A percentile compares a stretch with the other conserved stretches of the same genome.
Conservation (phyloP, 192 early-diverging fungal genomes). For the Martensiomyces pterosporus region DNA sequence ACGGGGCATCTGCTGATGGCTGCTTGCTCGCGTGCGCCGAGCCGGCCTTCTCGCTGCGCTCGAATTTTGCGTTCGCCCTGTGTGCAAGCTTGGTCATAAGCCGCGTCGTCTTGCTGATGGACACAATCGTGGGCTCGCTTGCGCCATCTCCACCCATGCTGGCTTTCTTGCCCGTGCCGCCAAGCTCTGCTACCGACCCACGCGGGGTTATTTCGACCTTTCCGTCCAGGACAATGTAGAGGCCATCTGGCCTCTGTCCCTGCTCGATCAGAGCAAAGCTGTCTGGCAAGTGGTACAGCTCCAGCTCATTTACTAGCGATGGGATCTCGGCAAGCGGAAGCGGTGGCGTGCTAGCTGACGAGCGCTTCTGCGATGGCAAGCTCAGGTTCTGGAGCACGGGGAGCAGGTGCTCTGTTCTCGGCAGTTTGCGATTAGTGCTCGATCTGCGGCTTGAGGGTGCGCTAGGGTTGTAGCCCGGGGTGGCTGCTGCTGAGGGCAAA, state of each 20-base stretch:
- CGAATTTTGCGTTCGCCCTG: conserved; percentile 11
- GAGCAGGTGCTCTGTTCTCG: conserved; percentile 33
- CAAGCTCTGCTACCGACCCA: conserved; percentile 41
- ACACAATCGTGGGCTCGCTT: neutral
- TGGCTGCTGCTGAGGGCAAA: neutral
- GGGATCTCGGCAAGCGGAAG: conserved; percentile 29
- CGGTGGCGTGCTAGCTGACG: conserved; percentile 1
- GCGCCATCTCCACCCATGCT: neutral
- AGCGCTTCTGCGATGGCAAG: conserved; percentile 9
- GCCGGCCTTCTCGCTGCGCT: conserved; percentile 6
- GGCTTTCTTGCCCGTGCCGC: conserved; percentile 16
- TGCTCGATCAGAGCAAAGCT: conserved; percentile 73
- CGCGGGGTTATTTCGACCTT: conserved; percentile 58
- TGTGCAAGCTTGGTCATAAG: conserved; percentile 37
- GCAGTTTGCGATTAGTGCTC: conserved; percentile 28
- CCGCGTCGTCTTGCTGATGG: conserved; percentile 27
- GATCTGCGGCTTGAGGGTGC: conserved; percentile 24
- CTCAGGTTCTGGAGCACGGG: conserved; percentile 35
- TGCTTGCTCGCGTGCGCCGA: neutral
- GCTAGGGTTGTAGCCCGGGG: conserved; percentile 6
- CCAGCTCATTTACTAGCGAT: conserved; percentile 59
- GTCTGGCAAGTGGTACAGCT: conserved; percentile 71
- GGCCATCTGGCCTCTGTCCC: conserved; percentile 76
- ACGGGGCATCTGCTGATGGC: neutral
- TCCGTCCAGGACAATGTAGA: conserved; percentile 94